Conservation (phyloP, 768 basidiomycete genomes). For the Psilocybe subaeruginosa region DNA sequence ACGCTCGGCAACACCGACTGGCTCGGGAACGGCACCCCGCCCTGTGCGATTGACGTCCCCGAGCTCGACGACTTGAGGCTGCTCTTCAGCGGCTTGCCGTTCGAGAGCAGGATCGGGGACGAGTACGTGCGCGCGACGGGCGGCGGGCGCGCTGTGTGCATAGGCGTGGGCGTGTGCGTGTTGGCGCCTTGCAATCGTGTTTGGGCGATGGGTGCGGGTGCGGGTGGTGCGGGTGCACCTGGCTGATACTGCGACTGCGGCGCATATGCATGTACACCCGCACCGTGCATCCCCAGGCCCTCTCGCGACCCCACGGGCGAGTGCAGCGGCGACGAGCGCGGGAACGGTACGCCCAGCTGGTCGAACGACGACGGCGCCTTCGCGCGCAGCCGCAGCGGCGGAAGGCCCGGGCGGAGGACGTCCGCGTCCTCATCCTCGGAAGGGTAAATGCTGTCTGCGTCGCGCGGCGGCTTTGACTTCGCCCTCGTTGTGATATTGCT, state of each 20-base stretch:
- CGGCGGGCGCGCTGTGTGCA: constrained; percentile 30
- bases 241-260: not conserved
- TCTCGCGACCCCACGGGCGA: constrained; percentile 12
- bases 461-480: not conserved
- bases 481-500: constrained; percentile 6
- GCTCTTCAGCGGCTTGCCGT: constrained; percentile 86
- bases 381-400: constrained; percentile 23
- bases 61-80: constrained; percentile 73
- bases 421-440: constrained; percentile 19
- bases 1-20: constrained; percentile 31
- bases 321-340: constrained; percentile 27
- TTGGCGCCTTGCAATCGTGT: constrained; percentile 7
- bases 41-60: constrained; percentile 32
- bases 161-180: not conserved
- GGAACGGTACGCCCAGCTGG: constrained; percentile 38
- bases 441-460: too few relatives aligned
- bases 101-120: constrained; percentile 48
- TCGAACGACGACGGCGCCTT: constrained; percentile 15
- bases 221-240: too few relatives aligned
- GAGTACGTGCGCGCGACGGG: constrained; percentile 39
- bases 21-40: constrained; percentile 37
- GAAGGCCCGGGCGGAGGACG: constrained; percentile 2
- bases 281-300: too few relatives aligned
- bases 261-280: too few relatives aligned
- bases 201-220: too few relatives aligned